Evolutionary conservation across 2,329 filamentous ascomycete genomes (phyloP), one percentile per base, ranked within the genome.

Genomic region (Colletotrichum horii): DNA sequence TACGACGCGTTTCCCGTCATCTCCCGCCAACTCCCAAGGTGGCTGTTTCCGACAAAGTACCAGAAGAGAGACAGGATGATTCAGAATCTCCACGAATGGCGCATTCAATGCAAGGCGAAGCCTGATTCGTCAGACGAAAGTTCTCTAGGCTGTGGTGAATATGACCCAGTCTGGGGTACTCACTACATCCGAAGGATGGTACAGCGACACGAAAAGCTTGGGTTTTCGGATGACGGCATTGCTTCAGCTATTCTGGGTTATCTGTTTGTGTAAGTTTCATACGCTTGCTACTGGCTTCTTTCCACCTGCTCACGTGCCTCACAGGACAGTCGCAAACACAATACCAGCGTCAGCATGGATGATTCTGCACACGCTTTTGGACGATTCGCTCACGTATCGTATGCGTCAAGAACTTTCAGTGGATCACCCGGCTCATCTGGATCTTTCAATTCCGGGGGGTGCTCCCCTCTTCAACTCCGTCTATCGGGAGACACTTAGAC

Each of bases 391-490:
- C n/a, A 14, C 26, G 12, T 6, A 9, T 14, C 71, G 74, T 4
- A 15, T 76, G 8, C 70, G 70, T 19, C 30, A 36, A 8, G 74
- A 76, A 30, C 26, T 66, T 22, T 36, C 67, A 22, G 43, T 24
- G 14, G 7, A 11, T 6, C 2, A 16, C 14, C 26, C 15, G 11
- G 55, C 43, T 6, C 16, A n/a, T 3, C 28, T 36, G 7, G 36
- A 75, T 24, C 38, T 43, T 15, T 15, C n/a, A 8, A 19, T 4
- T 6, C 22, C 71, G 2, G 56, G 26, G 11, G 55, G 43, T 3
- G 71, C 71, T 4, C 71, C 74, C 2, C 71, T 76, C 6, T 60
- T 76, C 5, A 76, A 67, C 52, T 75, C 74, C 4, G 74, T 75
- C 11, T 76, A 76, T 22, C 60, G 71, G 4, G 71, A 76, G 28